phyloP scores from a whole-genome alignment of 2,329 filamentous ascomycete genomes.

The Didymella glomerata region DNA sequence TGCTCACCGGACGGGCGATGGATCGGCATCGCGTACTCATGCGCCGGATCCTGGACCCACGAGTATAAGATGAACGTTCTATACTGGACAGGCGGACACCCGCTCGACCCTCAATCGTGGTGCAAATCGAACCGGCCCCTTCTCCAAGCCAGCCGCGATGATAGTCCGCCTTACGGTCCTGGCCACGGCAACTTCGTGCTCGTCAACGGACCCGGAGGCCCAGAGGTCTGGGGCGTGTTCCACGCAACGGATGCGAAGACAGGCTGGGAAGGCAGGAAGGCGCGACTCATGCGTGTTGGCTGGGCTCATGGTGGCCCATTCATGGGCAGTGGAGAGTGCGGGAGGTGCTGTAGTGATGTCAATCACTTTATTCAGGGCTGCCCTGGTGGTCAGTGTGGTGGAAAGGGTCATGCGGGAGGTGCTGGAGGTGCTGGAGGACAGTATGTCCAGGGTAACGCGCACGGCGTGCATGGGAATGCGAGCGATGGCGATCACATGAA shows the following conservation, averaged over 20 bases:
- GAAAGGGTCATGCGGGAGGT: constrained; percentile 34
- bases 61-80: constrained; percentile 60
- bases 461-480: constrained; percentile 26
- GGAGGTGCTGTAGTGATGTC: constrained; percentile 43
- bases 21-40: constrained; percentile 58
- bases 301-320: constrained; percentile 50
- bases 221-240: constrained; percentile 56
- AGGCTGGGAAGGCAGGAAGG: constrained; percentile 57
- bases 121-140: constrained; percentile 52
- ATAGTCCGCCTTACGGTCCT: constrained; percentile 55
- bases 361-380: constrained; percentile 45
- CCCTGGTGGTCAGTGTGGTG: constrained; percentile 39
- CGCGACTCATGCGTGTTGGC: constrained; percentile 55
- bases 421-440: constrained; percentile 27
- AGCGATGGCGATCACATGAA: constrained; percentile 26
- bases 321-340: constrained; percentile 55
- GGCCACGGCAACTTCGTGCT: constrained; percentile 58
- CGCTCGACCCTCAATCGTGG: constrained; percentile 51
- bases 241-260: constrained; percentile 58
- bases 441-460: constrained; percentile 20
- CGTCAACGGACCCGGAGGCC: constrained; percentile 43
- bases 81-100: constrained; percentile 53
- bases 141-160: constrained; percentile 47
- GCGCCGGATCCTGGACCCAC: constrained; percentile 57
- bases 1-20: constrained; percentile 49